These are phyloP conservation scores for Nemania sp. DNA, from an alignment of 2,329 filamentous ascomycete genomes.

Conservation along the genomic window DNA sequence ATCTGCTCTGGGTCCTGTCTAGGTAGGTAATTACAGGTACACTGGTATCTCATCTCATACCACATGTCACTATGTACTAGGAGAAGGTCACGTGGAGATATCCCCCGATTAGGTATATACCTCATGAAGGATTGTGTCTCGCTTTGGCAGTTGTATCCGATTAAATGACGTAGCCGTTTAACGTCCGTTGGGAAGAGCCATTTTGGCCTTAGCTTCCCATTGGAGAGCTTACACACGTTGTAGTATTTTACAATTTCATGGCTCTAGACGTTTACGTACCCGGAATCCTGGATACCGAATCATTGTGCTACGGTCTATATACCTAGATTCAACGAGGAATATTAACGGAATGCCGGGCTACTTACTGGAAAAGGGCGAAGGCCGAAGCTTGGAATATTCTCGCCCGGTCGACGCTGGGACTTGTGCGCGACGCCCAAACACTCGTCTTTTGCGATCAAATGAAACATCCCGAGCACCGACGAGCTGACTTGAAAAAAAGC, in stretches of 20 bases:
- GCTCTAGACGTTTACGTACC: background rate
- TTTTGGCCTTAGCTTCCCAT: background rate
- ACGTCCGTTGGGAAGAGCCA: background rate
- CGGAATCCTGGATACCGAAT: background rate
- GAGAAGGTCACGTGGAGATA: background rate
- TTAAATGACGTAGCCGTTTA: background rate
- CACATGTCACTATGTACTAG: too few relatives aligned
- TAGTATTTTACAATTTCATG: background rate
- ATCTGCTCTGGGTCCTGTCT: too few relatives aligned
- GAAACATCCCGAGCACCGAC: background rate
- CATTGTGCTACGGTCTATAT: background rate
- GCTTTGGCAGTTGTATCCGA: background rate
- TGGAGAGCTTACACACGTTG: background rate
- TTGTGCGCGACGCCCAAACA: background rate
- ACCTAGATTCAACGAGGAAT: background rate
- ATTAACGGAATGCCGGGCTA: background rate
- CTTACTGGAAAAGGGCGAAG: background rate
- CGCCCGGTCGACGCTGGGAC: background rate
- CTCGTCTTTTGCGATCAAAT: slow-evolving; percentile 2
- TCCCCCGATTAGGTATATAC: background rate
- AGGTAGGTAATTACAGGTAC: background rate
- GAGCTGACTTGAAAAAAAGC: background rate
- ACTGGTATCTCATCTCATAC: background rate
- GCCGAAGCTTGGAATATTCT: background rate
- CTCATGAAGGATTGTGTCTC: background rate